A percentile compares a stretch with the other conserved stretches of the same genome.
Evolutionary conservation across 495 filamentous ascomycete species (phyloP).

Genomic region (Niebla homalea): DNA sequence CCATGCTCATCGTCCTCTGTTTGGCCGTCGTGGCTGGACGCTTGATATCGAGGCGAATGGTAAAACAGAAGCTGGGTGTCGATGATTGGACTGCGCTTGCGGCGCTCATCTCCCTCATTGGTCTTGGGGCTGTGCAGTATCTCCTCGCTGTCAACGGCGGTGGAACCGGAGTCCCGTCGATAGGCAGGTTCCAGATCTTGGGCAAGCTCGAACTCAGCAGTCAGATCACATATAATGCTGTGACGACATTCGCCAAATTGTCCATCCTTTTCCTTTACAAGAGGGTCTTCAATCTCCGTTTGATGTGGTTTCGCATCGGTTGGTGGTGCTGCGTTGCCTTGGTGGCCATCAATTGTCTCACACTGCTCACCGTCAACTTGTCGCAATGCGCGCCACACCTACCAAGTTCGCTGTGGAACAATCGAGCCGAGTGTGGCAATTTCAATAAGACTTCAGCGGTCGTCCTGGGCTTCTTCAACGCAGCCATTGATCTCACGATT

Average conservation of each 20-base stretch:
- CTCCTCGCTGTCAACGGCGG: not conserved
- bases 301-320: slow-evolving; percentile 3
- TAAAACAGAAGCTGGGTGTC: slow-evolving; percentile 1
- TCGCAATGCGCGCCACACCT: not conserved
- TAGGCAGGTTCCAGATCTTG: not conserved
- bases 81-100: slow-evolving; percentile 8
- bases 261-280: slow-evolving; percentile 15
- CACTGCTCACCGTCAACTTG: not conserved
- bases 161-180: not conserved
- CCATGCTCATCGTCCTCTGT: slow-evolving; percentile 8
- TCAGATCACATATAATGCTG: slow-evolving; percentile 5
- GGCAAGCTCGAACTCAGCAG: slow-evolving; percentile 2
- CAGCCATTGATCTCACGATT: slow-evolving; percentile 21
- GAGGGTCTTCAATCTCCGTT: slow-evolving; percentile 11
- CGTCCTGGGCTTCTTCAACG: slow-evolving; percentile 17
- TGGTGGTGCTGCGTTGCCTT: slow-evolving; percentile 5
- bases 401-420: not conserved
- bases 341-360: not conserved
- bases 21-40: slow-evolving; percentile 5
- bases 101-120: not conserved
- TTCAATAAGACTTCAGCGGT: not conserved
- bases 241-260: slow-evolving; percentile 5
- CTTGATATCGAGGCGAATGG: slow-evolving; percentile 1
- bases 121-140: not conserved
- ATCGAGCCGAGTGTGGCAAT: not conserved